Conservation (phyloP, 371 early-diverging fungal genomes). For the Rhizopus arrhizus region DNA sequence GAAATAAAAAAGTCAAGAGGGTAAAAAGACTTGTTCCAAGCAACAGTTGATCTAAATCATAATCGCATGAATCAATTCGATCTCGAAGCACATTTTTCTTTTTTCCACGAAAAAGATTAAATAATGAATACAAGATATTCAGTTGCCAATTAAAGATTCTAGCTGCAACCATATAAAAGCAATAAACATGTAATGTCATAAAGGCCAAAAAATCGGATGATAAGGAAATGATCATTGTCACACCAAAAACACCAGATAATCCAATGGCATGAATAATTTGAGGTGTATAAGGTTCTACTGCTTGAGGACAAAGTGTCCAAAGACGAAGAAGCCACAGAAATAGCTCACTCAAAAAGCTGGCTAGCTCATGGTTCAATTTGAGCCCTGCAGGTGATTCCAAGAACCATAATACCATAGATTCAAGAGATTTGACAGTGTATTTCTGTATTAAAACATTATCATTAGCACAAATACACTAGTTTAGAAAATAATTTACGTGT, state of each 20-base stretch:
- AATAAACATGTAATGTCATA: conserved; percentile 86
- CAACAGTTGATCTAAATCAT: conserved; percentile 91
- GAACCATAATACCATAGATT: conserved; percentile 86
- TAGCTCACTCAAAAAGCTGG: conserved; percentile 88
- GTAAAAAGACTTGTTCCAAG: conserved; percentile 95
- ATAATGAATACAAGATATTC: conserved; percentile 77
- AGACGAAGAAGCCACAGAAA: conserved; percentile 90
- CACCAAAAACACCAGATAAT: conserved; percentile 79
- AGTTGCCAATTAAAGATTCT: conserved; percentile 93
- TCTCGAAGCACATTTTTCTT: conserved; percentile 88
- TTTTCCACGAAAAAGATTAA: conserved; percentile 92
- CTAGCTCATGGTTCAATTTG: conserved; percentile 91
- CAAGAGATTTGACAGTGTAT: conserved; percentile 68
- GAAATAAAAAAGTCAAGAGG: conserved; percentile 88
- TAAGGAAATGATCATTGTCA: conserved; percentile 82
- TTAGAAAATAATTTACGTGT: conserved; percentile 44
- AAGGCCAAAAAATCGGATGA: conserved; percentile 82
- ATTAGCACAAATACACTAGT: neutral
- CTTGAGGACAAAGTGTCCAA: conserved; percentile 74
- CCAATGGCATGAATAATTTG: conserved; percentile 76
- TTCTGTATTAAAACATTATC: conserved; percentile 30
- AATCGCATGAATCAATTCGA: conserved; percentile 94
- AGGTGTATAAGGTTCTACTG: conserved; percentile 64
- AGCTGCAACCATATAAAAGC: conserved; percentile 92
- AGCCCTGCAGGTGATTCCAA: conserved; percentile 94